A percentile compares a stretch with the other conserved stretches of the same genome.
Conservation (phyloP, 805 yeast genomes). For the Barnettozyma sucrosica region DNA sequence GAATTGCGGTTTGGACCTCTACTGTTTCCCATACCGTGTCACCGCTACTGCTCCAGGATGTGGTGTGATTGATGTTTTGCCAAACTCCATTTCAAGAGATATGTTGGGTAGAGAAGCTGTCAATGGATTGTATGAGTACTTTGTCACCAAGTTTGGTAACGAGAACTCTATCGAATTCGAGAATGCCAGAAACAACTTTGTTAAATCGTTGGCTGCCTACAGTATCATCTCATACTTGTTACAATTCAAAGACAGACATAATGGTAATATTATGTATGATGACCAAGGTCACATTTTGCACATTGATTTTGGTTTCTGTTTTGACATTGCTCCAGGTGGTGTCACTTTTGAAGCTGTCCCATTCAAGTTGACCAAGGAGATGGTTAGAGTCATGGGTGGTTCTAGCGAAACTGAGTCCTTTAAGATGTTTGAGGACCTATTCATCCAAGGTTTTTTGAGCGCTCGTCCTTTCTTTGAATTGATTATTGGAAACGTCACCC, state of each 20-base stretch:
- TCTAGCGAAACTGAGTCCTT: slow-evolving; percentile 76
- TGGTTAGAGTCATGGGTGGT: slow-evolving; percentile 97
- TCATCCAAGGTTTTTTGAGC: slow-evolving; percentile 87
- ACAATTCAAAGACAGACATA: slow-evolving; percentile 96
- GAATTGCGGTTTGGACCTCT: slow-evolving; percentile 81
- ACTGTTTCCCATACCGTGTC: slow-evolving; percentile 88
- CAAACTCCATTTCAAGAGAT: slow-evolving; percentile 92
- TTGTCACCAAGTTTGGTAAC: slow-evolving; percentile 89
- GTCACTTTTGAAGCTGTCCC: slow-evolving; percentile 98
- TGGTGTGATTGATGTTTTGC: slow-evolving; percentile 97
- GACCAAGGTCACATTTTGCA: slow-evolving; percentile 92
- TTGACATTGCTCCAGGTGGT: slow-evolving; percentile 98
- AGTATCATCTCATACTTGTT: slow-evolving; percentile 84
- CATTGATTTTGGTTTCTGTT: slow-evolving; percentile 97
- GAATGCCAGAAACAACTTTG: slow-evolving; percentile 84
- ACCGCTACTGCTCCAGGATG: slow-evolving; percentile 99
- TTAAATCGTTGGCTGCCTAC: slow-evolving; percentile 91
- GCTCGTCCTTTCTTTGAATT: slow-evolving; percentile 84
- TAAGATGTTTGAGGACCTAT: slow-evolving; percentile 89
- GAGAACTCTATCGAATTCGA: slow-evolving; percentile 87
- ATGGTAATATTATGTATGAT: slow-evolving; percentile 96
- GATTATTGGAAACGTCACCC: slow-evolving; percentile 77
- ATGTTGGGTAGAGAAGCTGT: slow-evolving; percentile 99
- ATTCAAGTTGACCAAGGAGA: slow-evolving; percentile 90
- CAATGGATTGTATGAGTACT: slow-evolving; percentile 91